Conservation (phyloP, 352 stramenopile species). For the Phytophthora melonis region DNA sequence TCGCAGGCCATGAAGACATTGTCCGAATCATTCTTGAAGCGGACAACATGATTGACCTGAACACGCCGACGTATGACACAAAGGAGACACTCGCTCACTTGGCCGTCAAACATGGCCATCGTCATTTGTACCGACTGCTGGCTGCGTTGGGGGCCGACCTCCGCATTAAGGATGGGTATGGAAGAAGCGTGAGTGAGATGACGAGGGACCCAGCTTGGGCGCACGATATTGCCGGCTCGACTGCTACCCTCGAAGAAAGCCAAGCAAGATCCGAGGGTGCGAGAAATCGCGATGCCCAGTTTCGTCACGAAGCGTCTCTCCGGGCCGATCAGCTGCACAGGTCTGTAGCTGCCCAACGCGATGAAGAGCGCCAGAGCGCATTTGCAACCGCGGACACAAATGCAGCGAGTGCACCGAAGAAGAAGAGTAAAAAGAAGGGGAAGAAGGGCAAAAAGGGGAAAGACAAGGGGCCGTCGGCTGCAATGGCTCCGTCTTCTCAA, state of each 20-base stretch:
- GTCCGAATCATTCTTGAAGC: constrained; percentile 37
- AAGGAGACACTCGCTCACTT: constrained; percentile 40
- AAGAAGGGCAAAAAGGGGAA: constrained; percentile 45
- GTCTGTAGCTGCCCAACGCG: not conserved
- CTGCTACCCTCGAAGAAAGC: not conserved
- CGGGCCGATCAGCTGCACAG: not conserved
- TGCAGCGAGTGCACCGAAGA: not conserved
- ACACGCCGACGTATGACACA: constrained; percentile 32
- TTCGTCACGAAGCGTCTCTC: not conserved
- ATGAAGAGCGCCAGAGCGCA: constrained; percentile 1
- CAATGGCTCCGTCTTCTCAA: not conserved
- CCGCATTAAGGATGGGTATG: constrained; percentile 15
- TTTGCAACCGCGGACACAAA: constrained; percentile 8
- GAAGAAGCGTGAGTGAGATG: constrained; percentile 16
- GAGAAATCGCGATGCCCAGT: not conserved
- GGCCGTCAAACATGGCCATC: constrained; percentile 29
- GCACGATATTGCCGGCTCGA: constrained; percentile 13
- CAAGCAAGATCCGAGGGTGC: not conserved
- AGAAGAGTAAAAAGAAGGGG: constrained; percentile 35
- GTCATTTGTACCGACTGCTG: constrained; percentile 16
- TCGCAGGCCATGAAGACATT: constrained; percentile 31
- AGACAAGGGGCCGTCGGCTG: not conserved
- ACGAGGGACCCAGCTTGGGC: constrained; percentile 15
- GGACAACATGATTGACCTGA: constrained; percentile 34
- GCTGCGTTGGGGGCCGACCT: constrained; percentile 25